These are phyloP conservation scores for Dichotomocladium elegans DNA, from an alignment of 371 early-diverging fungal genomes.

Conservation along the genomic window DNA sequence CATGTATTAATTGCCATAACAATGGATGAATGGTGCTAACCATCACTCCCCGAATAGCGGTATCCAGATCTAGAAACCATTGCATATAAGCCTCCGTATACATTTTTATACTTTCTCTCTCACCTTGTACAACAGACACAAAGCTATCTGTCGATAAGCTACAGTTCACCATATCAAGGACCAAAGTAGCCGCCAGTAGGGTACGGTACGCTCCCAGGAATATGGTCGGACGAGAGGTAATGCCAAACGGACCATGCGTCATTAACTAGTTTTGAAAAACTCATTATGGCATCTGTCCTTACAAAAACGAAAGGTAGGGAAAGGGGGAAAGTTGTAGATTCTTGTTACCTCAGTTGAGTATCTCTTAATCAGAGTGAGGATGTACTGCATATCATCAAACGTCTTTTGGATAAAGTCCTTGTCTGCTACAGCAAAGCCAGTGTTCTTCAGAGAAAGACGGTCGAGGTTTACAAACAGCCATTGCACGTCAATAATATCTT, in stretches of 20 bases:
- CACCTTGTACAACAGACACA: not conserved
- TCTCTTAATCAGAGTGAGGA: not conserved
- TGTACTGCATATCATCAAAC: not conserved
- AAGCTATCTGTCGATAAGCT: not conserved
- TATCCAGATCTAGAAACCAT: slow-evolving; percentile 15
- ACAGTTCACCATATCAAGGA: slow-evolving; percentile 10
- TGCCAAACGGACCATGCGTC: slow-evolving; percentile 40
- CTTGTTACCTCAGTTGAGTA: not conserved
- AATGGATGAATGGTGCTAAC: slow-evolving; percentile 27
- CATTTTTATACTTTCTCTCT: not conserved
- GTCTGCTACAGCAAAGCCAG: not conserved
- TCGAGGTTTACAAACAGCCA: slow-evolving; percentile 34
- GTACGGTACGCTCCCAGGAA: slow-evolving; percentile 31
- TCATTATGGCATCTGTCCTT: not conserved
- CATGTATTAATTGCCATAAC: slow-evolving; percentile 23
- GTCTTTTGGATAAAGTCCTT: not conserved
- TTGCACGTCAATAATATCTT: slow-evolving; percentile 51
- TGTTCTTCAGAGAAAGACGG: slow-evolving; percentile 5
- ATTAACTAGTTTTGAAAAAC: slow-evolving; percentile 17
- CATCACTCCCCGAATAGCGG: slow-evolving; percentile 3
- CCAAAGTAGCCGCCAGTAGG: slow-evolving; percentile 4
- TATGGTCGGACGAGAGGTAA: slow-evolving; percentile 24
- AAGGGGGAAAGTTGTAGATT: not conserved
- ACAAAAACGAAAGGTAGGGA: not conserved
- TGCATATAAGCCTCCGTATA: not conserved